These are phyloP conservation scores for Lachancea sp. DNA, from an alignment of 805 yeast genomes.

Conservation along the genomic window DNA sequence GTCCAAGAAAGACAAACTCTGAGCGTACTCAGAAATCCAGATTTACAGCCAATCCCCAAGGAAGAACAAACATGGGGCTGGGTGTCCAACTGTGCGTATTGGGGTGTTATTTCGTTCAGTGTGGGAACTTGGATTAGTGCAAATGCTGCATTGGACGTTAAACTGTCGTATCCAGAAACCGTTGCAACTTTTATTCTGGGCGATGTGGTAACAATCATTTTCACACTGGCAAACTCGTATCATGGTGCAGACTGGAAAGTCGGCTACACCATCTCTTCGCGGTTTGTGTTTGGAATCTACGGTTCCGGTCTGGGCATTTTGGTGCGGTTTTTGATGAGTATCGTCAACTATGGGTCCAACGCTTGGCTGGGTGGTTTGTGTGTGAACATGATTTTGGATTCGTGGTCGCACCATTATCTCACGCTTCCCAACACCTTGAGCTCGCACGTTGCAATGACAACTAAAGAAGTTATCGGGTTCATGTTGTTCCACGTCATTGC, in stretches of 20 bases:
- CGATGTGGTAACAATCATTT: slow-evolving; percentile 38
- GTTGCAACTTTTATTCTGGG: slow-evolving; percentile 43
- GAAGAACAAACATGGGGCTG: slow-evolving; percentile 28
- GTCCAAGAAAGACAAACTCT: slow-evolving; percentile 27
- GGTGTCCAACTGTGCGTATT: slow-evolving; percentile 35
- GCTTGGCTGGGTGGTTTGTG: slow-evolving; percentile 41
- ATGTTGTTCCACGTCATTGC: slow-evolving; percentile 38
- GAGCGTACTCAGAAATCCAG: slow-evolving; percentile 32
- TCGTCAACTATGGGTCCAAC: slow-evolving; percentile 40
- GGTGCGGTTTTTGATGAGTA: slow-evolving; percentile 36
- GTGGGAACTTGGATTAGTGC: slow-evolving; percentile 44
- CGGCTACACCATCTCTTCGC: slow-evolving; percentile 41
- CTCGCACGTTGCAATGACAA: slow-evolving; percentile 34
- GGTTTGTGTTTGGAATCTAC: slow-evolving; percentile 42
- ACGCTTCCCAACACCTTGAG: slow-evolving; percentile 36
- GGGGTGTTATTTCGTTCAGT: slow-evolving; percentile 41
- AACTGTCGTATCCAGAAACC: slow-evolving; percentile 41
- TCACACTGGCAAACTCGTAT: slow-evolving; percentile 41
- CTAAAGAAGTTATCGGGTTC: slow-evolving; percentile 37
- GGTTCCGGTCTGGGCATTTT: slow-evolving; percentile 37
- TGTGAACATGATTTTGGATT: slow-evolving; percentile 33
- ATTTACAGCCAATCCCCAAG: slow-evolving; percentile 26
- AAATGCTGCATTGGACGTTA: slow-evolving; percentile 39
- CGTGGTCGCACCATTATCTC: slow-evolving; percentile 33
- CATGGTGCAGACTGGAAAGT: slow-evolving; percentile 47